Evolutionary conservation across 1,284 basidiomycete genomes (phyloP), one percentile per base, ranked within the genome.

Genomic region (Waitea zeae): DNA sequence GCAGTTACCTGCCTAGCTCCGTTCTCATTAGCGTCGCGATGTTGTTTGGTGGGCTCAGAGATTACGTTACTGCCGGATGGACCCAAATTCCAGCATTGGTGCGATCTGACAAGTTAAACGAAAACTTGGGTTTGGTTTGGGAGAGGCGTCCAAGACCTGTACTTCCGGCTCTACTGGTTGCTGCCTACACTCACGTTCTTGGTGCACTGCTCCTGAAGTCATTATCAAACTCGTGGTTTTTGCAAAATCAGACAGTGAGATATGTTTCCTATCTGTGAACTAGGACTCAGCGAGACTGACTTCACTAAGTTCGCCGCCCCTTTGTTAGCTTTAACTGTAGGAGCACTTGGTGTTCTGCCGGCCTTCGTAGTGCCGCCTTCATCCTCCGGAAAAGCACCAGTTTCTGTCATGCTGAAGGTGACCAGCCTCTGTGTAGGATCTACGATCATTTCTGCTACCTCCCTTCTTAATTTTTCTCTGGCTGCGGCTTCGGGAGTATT

Each of bases 381-480:
- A 26, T 7, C 22, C 22, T 38, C 41, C 26, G 37, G 39, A 17
- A 39, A 41, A 1, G 62, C 61, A 12, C 57, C 72, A 1, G 44
- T 65, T 15, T 57, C 62, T 29, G 44, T 52, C 24, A 51, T 79
- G n/a, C 57, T 88, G 22, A 75, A 81, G 44, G 59, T 80, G 2
- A 54, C 83, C 43, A 75, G 75, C 47, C 61, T 88, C 33, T 76
- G 89, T 52, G 52, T 82, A 34, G 68, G 81, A 31, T 86, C 87
- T 12, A 77, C 84, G 4, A 61, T 89, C 38, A 73, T 93, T 44
- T 86, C 87, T 17, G 71, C 84, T 31, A 75, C 73, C 13, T 79
- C 84, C 3, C 76, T 92, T 39, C 71, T 92, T 47, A 95, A 93
- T 53, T 92, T 89, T 54, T 86, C 83, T 3, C 71, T 92, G 13